Conservation (phyloP, 2,329 filamentous ascomycete genomes). For the Diaporthe sp. region DNA sequence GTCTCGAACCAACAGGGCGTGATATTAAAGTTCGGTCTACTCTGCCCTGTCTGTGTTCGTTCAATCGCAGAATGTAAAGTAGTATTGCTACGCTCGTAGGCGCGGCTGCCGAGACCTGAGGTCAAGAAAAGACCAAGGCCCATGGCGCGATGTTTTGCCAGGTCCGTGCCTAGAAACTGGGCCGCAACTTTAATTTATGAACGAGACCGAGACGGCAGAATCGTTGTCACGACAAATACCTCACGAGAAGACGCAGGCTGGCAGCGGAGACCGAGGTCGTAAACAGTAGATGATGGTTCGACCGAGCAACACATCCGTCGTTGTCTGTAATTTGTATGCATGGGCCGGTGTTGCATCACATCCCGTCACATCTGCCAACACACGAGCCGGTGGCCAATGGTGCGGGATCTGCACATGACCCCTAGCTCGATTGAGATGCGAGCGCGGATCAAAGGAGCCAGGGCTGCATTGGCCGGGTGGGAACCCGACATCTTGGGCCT, state of each 20-base stretch:
- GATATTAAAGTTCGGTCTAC: not conserved
- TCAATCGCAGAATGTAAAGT: not conserved
- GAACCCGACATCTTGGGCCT: slow-evolving; percentile 24
- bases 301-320: slow-evolving; percentile 12
- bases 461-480: slow-evolving; percentile 27
- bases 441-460: slow-evolving; percentile 24
- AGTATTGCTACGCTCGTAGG: not conserved
- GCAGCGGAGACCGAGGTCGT: slow-evolving; percentile 1
- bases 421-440: slow-evolving; percentile 13
- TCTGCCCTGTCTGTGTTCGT: not conserved
- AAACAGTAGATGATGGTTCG: slow-evolving; percentile 21
- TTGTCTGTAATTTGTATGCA: slow-evolving; percentile 26
- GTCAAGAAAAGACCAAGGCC: not conserved
- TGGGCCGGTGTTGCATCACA: slow-evolving; percentile 30
- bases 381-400: slow-evolving; percentile 12
- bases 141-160: not conserved
- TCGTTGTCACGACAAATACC: not conserved
- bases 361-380: slow-evolving; percentile 34
- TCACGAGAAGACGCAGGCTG: not conserved
- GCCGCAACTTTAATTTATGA: not conserved
- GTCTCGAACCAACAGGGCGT: not conserved
- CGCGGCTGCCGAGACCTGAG: not conserved
- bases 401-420: slow-evolving; percentile 14
- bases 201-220: not conserved
- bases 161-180: not conserved